These are phyloP conservation scores for Polytrichum formosum DNA, from an alignment of 225 moss, liverwort and hornwort species.

Conservation along the genomic window DNA sequence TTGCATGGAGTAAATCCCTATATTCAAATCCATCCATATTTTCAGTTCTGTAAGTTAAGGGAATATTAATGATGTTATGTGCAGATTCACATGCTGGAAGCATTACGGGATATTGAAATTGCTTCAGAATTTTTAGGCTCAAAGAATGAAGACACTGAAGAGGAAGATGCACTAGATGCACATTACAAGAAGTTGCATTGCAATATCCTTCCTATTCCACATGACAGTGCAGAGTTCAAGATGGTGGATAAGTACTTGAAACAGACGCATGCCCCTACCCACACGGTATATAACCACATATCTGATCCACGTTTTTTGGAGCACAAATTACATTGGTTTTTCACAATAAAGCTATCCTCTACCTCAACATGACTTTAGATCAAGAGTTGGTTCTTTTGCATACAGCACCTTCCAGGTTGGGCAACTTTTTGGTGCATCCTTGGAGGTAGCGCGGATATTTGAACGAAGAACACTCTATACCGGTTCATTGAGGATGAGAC, in stretches of 20 bases:
- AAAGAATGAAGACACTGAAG: slow-evolving; percentile 45
- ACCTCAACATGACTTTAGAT: too few species aligned
- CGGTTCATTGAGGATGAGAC: too few species aligned
- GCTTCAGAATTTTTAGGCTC: slow-evolving; percentile 72
- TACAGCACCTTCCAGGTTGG: too few species aligned
- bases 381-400: too few species aligned
- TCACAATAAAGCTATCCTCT: too few species aligned
- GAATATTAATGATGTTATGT: background rate
- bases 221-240: slow-evolving; percentile 72
- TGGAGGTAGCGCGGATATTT: too few species aligned
- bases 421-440: too few species aligned
- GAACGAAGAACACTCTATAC: too few species aligned
- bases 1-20: too few species aligned
- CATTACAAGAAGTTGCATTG: slow-evolving; percentile 80
- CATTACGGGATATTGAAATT: slow-evolving; percentile 93
- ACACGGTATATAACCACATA: slow-evolving; percentile 52
- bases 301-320: too few species aligned
- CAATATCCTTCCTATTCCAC: slow-evolving; percentile 72
- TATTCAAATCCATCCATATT: too few species aligned
- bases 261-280: slow-evolving; percentile 87
- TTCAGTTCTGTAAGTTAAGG: background rate
- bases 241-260: slow-evolving; percentile 83
- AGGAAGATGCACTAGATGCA: slow-evolving; percentile 79
- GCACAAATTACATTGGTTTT: too few species aligned
- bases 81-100: slow-evolving; percentile 96